phyloP scores from a whole-genome alignment of 345 rosid species.

The Linum lewisii region DNA sequence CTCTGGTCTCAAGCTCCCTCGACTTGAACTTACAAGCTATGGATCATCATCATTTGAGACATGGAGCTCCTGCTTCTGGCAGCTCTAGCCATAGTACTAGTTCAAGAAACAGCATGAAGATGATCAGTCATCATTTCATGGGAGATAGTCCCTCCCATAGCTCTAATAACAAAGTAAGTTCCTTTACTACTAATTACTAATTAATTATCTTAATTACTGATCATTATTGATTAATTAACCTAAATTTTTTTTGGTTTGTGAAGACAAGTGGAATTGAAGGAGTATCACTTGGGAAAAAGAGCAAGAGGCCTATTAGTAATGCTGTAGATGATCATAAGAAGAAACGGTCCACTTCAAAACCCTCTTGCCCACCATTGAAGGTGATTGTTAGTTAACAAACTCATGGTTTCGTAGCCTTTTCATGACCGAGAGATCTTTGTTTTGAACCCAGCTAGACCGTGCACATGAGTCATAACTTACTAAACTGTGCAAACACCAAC shows the following conservation, averaged over 20 bases:
- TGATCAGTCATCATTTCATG: background rate
- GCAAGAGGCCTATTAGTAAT: background rate
- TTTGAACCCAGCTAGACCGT: too few species aligned
- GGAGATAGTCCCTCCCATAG: constrained; percentile 19
- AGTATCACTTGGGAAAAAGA: background rate
- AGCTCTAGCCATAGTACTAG: constrained; percentile 13
- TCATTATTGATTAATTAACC: background rate
- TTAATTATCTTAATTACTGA: too few species aligned
- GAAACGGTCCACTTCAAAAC: constrained; percentile 11
- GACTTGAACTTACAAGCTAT: constrained; percentile 21
- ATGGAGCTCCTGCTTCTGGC: background rate
- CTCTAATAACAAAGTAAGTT: constrained; percentile 23
- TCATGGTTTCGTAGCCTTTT: too few species aligned
- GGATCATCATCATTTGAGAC: constrained; percentile 12
- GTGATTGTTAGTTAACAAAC: too few species aligned
- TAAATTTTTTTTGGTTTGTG: background rate
- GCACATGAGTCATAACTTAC: too few species aligned
- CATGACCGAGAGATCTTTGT: too few species aligned
- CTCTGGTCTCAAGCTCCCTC: constrained; percentile 21
- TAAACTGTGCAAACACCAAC: too few species aligned
- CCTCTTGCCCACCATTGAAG: constrained; percentile 27
- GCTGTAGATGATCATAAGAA: background rate
- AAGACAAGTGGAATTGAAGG: background rate
- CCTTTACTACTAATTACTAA: background rate
- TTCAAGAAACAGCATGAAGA: constrained; percentile 4